Conservation (phyloP, 148 eudicot genomes). For the Rhododendron ovatum region DNA sequence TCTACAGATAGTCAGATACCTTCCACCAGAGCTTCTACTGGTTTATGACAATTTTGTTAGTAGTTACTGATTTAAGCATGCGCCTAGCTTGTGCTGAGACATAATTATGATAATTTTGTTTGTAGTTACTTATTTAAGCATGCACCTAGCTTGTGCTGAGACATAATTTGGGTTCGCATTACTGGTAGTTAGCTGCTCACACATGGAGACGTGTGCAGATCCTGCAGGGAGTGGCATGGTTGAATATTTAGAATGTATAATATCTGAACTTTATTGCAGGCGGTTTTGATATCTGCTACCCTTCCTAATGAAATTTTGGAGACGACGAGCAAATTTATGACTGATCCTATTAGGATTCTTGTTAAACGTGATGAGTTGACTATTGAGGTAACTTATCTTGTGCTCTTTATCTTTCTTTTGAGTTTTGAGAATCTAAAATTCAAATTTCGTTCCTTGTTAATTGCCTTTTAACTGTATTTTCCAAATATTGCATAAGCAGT, state of each 20-base stretch:
- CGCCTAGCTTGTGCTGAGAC: neutral
- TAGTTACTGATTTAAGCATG: neutral
- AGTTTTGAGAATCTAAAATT: neutral
- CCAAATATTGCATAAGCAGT: constrained; percentile 59
- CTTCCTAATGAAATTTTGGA: constrained; percentile 98
- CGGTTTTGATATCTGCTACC: constrained; percentile 87
- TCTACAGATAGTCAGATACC: too few relatives aligned
- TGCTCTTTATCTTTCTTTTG: neutral
- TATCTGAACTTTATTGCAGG: constrained; percentile 36
- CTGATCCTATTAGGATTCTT: constrained; percentile 90
- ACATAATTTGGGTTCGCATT: neutral
- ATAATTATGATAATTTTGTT: neutral
- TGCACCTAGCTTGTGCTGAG: neutral
- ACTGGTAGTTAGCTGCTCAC: neutral
- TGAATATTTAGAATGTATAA: neutral
- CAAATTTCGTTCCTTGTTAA: neutral
- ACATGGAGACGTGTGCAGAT: neutral
- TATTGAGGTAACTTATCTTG: constrained; percentile 53
- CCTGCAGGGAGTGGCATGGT: neutral
- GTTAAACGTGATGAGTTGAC: constrained; percentile 99
- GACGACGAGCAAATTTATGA: constrained; percentile 94
- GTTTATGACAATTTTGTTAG: neutral
- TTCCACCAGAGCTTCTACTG: too few relatives aligned
- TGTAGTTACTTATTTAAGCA: neutral
- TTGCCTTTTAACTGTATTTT: neutral